phyloP scores from a whole-genome alignment of 2,329 filamentous ascomycete genomes.

The Exophiala alcalophila region DNA sequence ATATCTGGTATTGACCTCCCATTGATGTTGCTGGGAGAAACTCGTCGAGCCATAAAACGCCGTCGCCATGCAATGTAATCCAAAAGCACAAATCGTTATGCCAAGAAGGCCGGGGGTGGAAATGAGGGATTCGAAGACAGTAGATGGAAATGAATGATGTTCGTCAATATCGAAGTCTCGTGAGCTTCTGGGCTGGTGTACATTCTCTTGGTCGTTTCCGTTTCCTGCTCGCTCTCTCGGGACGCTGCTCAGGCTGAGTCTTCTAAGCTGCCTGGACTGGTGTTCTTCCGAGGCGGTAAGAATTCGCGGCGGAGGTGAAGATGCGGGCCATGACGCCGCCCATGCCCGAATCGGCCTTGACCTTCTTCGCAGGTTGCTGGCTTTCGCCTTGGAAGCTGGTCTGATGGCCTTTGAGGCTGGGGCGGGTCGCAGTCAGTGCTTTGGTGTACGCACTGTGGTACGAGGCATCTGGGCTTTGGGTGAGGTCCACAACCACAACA shows the following conservation, averaged over 20 bases:
- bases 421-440: constrained; percentile 11
- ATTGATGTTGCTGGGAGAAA: too few species aligned
- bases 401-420: constrained; percentile 35
- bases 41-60: constrained; percentile 17
- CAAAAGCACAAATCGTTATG: constrained; percentile 3
- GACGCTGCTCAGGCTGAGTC: neutral
- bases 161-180: constrained; percentile 9
- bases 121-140: constrained; percentile 5
- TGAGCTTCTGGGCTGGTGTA: constrained; percentile 17
- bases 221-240: neutral
- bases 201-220: constrained; percentile 8
- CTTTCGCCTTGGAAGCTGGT: constrained; percentile 31
- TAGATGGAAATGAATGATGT: constrained; percentile 1
- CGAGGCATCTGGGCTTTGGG: constrained; percentile 30
- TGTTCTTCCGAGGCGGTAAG: constrained; percentile 34
- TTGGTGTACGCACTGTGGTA: constrained; percentile 25
- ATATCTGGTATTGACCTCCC: too few species aligned
- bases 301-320: constrained; percentile 42
- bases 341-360: constrained; percentile 37
- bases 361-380: constrained; percentile 43
- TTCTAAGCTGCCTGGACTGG: constrained; percentile 25
- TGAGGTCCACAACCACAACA: constrained; percentile 29
- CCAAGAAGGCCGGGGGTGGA: too few species aligned
- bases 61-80: constrained; percentile 23
- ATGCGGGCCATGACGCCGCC: constrained; percentile 44